Evolutionary conservation across 75 land plant species (phyloP).

Genomic region (Selaginella moellendorffii): DNA sequence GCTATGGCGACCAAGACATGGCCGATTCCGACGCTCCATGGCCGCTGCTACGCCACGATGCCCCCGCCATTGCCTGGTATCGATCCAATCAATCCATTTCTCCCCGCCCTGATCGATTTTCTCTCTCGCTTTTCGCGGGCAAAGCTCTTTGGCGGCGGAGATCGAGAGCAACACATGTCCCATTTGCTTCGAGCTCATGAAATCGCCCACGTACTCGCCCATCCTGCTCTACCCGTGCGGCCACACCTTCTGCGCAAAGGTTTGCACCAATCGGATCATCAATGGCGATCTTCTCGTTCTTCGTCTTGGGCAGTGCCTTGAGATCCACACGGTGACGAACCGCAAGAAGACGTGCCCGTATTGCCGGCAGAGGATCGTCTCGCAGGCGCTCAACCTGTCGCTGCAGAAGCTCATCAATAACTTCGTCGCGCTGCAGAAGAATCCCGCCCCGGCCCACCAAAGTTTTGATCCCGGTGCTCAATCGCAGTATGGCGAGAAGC

Average conservation of each 20-base stretch:
- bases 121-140: too few relatives aligned
- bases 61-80: too few relatives aligned
- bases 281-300: background rate
- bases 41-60: too few relatives aligned
- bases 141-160: constrained; percentile 17
- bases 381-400: constrained; percentile 12
- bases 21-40: too few relatives aligned
- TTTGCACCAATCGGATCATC: background rate
- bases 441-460: too few relatives aligned
- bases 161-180: constrained; percentile 23
- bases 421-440: constrained; percentile 11
- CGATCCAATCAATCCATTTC: too few relatives aligned
- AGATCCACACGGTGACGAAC: constrained; percentile 6
- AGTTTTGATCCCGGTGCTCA: background rate
- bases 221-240: constrained; percentile 18
- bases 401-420: constrained; percentile 15
- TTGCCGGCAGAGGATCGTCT: constrained; percentile 14
- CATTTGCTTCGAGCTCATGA: constrained; percentile 21
- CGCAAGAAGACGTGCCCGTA: constrained; percentile 17
- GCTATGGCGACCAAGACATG: too few relatives aligned
- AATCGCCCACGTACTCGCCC: constrained; percentile 14
- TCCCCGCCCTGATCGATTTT: too few relatives aligned
- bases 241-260: constrained; percentile 18
- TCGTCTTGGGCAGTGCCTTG: constrained; percentile 12
- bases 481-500: background rate